These are phyloP conservation scores for Colletotrichum sp. DNA, from an alignment of 2,329 filamentous ascomycete species.

Conservation along the genomic window DNA sequence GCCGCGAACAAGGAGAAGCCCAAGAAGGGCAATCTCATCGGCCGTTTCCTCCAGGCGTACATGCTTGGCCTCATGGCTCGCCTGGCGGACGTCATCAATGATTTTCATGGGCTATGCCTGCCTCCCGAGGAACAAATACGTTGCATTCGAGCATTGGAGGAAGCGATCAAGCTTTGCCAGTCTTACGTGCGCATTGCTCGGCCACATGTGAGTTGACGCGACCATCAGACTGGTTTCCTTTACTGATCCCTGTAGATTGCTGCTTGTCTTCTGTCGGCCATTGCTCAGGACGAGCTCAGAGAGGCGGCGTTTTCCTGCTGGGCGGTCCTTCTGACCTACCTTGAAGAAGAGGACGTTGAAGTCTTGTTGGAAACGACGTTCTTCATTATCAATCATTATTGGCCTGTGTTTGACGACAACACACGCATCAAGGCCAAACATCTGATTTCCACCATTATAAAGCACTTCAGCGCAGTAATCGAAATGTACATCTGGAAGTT, in stretches of 20 bases:
- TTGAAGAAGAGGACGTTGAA: conserved; percentile 81
- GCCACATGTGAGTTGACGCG: conserved; percentile 70
- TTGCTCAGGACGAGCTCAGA: conserved; percentile 77
- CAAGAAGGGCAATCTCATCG: conserved; percentile 64
- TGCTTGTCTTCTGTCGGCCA: conserved; percentile 86
- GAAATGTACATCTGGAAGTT: conserved; percentile 74
- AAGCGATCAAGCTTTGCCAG: conserved; percentile 82
- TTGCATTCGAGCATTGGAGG: conserved; percentile 82
- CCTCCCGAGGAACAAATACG: conserved; percentile 72
- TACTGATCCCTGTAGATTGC: conserved; percentile 66
- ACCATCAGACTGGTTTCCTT: conserved; percentile 26
- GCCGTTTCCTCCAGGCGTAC: conserved; percentile 80
- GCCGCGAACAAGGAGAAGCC: conserved; percentile 46
- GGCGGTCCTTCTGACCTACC: conserved; percentile 75
- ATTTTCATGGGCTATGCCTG: conserved; percentile 59
- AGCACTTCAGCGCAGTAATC: conserved; percentile 65
- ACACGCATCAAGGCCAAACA: conserved; percentile 65
- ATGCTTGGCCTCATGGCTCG: conserved; percentile 86
- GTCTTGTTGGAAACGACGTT: conserved; percentile 87
- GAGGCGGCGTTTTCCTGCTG: conserved; percentile 83
- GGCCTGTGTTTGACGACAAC: conserved; percentile 67
- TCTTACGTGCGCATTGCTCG: conserved; percentile 77
- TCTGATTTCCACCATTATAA: conserved; percentile 69
- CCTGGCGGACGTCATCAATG: conserved; percentile 81
- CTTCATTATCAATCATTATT: conserved; percentile 83